Conservation (phyloP, 305 asterid genomes). For the Fraxinus sp. region DNA sequence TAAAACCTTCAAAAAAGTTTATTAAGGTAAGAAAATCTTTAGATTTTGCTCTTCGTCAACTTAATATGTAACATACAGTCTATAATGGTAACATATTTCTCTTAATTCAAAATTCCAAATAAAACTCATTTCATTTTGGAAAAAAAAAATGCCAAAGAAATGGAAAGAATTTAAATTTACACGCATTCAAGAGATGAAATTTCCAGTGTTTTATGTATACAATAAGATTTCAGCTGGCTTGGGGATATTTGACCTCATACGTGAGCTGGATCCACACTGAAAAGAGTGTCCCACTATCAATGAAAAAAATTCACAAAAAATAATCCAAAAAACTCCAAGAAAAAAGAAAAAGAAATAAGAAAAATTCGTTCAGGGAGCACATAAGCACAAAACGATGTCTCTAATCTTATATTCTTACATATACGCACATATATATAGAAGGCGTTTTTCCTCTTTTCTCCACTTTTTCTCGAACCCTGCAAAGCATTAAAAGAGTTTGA, state of each 20-base stretch:
- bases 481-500: neutral
- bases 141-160: neutral
- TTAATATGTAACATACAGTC: neutral
- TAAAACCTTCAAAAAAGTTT: neutral
- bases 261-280: conserved; percentile 77
- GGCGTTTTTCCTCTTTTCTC: conserved; percentile 13
- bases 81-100: neutral
- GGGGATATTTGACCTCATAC: conserved; percentile 47
- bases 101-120: neutral
- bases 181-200: neutral
- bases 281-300: conserved; percentile 42
- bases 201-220: neutral
- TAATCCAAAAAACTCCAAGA: conserved; percentile 4
- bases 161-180: neutral
- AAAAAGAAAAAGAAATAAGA: neutral
- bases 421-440: conserved; percentile 23
- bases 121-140: neutral
- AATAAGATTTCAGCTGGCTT: conserved; percentile 52
- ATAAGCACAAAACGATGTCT: conserved; percentile 23
- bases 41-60: neutral
- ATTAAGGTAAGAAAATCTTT: neutral
- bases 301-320: neutral
- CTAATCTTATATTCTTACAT: conserved; percentile 17
- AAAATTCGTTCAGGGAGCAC: conserved; percentile 8
- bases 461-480: conserved; percentile 2